Evolutionary conservation across 176 grass and related monocot species (phyloP).

Genomic region (Eleusine indica): DNA sequence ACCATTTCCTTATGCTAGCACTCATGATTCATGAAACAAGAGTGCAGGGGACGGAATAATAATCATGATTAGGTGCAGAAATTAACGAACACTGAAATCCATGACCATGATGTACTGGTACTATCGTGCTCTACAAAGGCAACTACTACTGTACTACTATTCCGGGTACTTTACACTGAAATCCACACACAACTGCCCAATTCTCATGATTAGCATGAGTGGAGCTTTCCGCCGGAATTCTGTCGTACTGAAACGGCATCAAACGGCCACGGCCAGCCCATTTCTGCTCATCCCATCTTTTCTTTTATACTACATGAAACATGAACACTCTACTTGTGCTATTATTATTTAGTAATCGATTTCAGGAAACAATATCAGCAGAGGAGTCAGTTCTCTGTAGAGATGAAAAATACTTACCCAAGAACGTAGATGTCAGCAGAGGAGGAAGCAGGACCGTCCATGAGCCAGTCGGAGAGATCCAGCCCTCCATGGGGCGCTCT

Average conservation of each 20-base stretch:
- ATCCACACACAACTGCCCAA: not conserved
- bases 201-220: conserved; percentile 25
- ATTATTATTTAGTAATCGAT: not conserved
- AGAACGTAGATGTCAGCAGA: conserved; percentile 82
- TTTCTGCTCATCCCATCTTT: not conserved
- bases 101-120: conserved; percentile 1
- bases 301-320: too few species aligned
- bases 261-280: not conserved
- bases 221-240: not conserved
- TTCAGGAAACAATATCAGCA: too few species aligned
- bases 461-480: conserved; percentile 71
- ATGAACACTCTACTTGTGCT: not conserved
- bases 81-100: conserved; percentile 40
- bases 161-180: conserved; percentile 31
- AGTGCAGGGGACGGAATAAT: not conserved
- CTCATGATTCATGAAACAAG: not conserved
- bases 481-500: conserved; percentile 52
- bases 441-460: conserved; percentile 30
- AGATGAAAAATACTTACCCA: conserved; percentile 45
- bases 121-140: not conserved
- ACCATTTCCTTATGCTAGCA: not conserved
- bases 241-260: not conserved
- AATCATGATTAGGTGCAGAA: conserved; percentile 42
- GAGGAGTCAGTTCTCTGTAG: too few species aligned
- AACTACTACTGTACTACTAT: not conserved